Conservation (phyloP, 1,284 basidiomycete species). For the Tilletia indica region DNA sequence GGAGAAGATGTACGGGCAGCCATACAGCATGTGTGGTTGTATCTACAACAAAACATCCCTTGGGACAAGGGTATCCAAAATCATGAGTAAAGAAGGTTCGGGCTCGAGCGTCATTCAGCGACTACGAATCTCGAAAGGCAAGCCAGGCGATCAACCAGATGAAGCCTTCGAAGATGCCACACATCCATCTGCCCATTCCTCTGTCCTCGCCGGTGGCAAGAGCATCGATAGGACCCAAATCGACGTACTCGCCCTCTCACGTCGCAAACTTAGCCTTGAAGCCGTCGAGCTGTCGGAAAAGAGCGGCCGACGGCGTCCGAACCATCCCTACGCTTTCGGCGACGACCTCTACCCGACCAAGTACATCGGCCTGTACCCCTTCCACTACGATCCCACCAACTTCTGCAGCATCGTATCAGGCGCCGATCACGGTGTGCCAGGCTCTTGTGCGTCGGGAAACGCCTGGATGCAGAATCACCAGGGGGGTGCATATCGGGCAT, state of each 20-base stretch:
- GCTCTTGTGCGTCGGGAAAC: background rate
- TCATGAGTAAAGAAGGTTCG: background rate
- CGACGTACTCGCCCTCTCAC: conserved; percentile 17
- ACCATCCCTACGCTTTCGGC: conserved; percentile 27
- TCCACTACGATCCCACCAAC: conserved; percentile 29
- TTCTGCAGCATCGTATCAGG: conserved; percentile 23
- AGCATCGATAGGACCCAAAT: conserved; percentile 28
- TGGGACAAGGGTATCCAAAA: conserved; percentile 24
- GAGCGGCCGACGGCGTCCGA: conserved; percentile 33
- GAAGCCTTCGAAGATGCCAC: conserved; percentile 25
- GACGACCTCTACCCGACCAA: background rate
- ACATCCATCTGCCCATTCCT: conserved; percentile 35
- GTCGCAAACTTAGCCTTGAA: background rate
- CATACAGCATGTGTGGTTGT: conserved; percentile 41
- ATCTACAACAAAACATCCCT: conserved; percentile 31
- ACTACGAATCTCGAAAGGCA: conserved; percentile 26
- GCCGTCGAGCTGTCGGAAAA: conserved; percentile 27
- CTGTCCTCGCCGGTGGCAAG: conserved; percentile 32
- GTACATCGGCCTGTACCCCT: conserved; percentile 29
- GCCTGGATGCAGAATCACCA: conserved; percentile 25
- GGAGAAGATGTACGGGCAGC: conserved; percentile 34
- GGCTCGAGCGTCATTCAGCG: conserved; percentile 10
- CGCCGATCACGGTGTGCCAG: conserved; percentile 19
- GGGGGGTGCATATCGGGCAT: conserved; percentile 28
- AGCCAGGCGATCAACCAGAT: background rate